phyloP scores from a whole-genome alignment of 164 flowering plant genomes.

The Brasenia schreberi region DNA sequence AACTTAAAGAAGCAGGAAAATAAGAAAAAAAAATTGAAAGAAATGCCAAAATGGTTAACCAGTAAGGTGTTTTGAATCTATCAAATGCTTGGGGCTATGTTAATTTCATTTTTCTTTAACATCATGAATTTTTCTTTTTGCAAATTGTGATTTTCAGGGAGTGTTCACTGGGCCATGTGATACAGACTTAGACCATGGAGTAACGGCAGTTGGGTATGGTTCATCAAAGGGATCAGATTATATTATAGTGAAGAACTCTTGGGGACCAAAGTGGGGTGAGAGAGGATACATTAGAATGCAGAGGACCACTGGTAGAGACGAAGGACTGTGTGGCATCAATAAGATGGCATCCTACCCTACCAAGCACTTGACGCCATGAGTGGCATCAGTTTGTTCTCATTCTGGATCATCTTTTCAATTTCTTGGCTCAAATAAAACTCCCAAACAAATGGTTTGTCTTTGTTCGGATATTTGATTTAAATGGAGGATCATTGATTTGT shows the following conservation, averaged over 20 bases:
- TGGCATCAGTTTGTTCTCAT: no score
- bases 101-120: neutral
- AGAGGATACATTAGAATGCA: constrained; percentile 77
- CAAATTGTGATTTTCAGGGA: constrained; percentile 31
- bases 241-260: constrained; percentile 73
- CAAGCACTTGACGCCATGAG: constrained; percentile 12
- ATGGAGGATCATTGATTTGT: no score
- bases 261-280: constrained; percentile 89
- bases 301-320: constrained; percentile 53
- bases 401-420: no score
- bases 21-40: no score
- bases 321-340: constrained; percentile 67
- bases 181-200: constrained; percentile 68
- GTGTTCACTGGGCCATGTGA: constrained; percentile 76
- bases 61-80: no score
- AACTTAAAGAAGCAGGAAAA: no score
- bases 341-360: constrained; percentile 78
- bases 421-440: no score
- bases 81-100: no score
- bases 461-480: no score
- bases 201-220: constrained; percentile 80
- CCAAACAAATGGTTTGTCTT: no score
- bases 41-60: no score
- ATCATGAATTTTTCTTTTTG: neutral
- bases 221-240: constrained; percentile 46